Conservation (phyloP, 2,329 filamentous ascomycete genomes). For the Aspergillus ochraceoroseus region DNA sequence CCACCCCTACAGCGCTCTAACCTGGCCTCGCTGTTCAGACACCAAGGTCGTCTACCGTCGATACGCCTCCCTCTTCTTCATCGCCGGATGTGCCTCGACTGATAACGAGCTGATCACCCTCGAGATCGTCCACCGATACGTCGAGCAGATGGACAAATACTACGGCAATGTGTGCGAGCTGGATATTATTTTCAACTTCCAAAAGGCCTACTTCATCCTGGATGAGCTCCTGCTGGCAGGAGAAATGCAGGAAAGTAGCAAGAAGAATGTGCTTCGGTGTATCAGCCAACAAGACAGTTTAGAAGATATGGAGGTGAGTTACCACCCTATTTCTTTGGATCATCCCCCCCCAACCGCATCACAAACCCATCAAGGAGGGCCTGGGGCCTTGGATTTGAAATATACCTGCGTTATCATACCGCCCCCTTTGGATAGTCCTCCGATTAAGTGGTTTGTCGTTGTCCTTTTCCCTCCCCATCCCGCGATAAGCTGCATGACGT, state of each 20-base stretch:
- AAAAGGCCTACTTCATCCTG: constrained; percentile 98
- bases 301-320: constrained; percentile 97
- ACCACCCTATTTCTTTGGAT: constrained; percentile 8
- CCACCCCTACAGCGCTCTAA: constrained; percentile 7
- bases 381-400: too few relatives aligned
- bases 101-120: constrained; percentile 98
- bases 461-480: not conserved
- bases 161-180: constrained; percentile 99
- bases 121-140: constrained; percentile 97
- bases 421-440: too few relatives aligned
- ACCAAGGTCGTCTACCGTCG: constrained; percentile 98
- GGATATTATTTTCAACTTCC: constrained; percentile 99
- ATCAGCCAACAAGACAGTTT: constrained; percentile 96
- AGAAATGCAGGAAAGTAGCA: constrained; percentile 97
- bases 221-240: constrained; percentile 93
- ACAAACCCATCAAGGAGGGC: too few relatives aligned
- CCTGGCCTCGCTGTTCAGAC: constrained; percentile 53
- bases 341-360: too few relatives aligned
- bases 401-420: too few relatives aligned
- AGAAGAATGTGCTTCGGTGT: constrained; percentile 95
- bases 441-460: not conserved
- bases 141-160: constrained; percentile 99
- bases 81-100: constrained; percentile 91
- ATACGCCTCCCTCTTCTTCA: constrained; percentile 98
- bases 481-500: too few relatives aligned